Percentiles rank a stretch among this genome's conserved stretches.
Evolutionary conservation across 2,329 filamentous ascomycete genomes (phyloP).

Genomic region (Talaromyces amestolkiae): DNA sequence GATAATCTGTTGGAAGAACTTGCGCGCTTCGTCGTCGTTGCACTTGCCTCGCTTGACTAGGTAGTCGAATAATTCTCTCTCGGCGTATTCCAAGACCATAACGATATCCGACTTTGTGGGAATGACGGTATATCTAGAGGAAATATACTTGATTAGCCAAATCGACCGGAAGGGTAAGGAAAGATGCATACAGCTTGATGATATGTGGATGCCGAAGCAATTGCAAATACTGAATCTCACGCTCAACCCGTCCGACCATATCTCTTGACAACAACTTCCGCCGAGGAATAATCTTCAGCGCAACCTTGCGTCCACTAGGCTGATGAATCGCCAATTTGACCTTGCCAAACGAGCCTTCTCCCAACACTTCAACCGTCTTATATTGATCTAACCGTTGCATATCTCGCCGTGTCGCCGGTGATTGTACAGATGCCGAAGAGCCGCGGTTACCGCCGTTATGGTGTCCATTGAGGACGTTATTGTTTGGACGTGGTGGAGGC

Average conservation of each 20-base stretch:
- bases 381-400: conserved; percentile 91
- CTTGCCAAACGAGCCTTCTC: conserved; percentile 97
- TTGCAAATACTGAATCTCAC: conserved; percentile 97
- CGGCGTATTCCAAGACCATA: conserved; percentile 98
- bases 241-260: conserved; percentile 95
- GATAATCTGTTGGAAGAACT: conserved; percentile 98
- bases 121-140: conserved; percentile 82
- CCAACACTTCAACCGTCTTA: conserved; percentile 82
- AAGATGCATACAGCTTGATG: conserved; percentile 78
- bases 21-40: conserved; percentile 85
- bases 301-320: conserved; percentile 90
- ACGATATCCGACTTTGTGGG: conserved; percentile 93
- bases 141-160: conserved; percentile 21
- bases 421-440: conserved; percentile 36
- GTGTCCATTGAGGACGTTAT: not conserved
- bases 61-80: conserved; percentile 95
- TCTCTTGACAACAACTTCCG: conserved; percentile 95
- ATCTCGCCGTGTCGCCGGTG: conserved; percentile 52
- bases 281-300: conserved; percentile 94
- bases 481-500: conserved; percentile 34
- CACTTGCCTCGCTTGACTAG: conserved; percentile 92
- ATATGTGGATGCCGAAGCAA: conserved; percentile 94
- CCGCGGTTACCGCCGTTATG: conserved; percentile 18
- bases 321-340: conserved; percentile 95
- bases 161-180: not conserved